phyloP scores from a whole-genome alignment of 768 basidiomycete genomes.

The Ephemerocybe angulata region DNA sequence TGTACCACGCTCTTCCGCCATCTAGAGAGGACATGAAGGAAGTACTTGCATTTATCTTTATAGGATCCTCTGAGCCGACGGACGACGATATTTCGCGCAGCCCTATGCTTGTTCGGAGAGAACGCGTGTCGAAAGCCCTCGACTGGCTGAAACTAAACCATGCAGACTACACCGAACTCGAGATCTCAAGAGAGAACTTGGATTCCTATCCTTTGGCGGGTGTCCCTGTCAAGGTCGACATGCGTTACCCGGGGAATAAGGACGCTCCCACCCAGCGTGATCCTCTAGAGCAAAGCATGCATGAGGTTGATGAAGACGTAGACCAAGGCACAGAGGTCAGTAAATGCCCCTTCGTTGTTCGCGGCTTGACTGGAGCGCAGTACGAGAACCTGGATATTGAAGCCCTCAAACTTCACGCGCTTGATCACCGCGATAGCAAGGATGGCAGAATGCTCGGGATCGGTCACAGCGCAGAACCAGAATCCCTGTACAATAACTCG shows the following conservation, averaged over 20 bases:
- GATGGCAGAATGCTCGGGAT: not conserved
- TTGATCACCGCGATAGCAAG: not conserved
- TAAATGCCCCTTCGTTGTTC: not conserved
- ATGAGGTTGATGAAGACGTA: not conserved
- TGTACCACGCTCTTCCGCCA: not conserved
- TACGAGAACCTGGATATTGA: not conserved
- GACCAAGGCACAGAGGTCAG: not conserved
- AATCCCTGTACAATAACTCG: not conserved
- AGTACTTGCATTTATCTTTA: not conserved
- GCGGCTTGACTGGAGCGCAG: not conserved
- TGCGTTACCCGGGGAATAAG: too few relatives aligned
- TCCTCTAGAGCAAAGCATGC: not conserved
- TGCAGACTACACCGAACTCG: not conserved
- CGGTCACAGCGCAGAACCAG: not conserved
- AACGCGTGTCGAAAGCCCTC: not conserved
- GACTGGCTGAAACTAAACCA: conserved; percentile 1
- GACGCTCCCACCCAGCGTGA: not conserved
- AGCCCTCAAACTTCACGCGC: not conserved
- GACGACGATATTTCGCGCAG: not conserved
- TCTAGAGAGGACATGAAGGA: not conserved
- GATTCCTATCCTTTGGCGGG: not conserved
- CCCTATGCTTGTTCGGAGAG: not conserved
- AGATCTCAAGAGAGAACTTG: not conserved
- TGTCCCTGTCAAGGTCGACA: not conserved
- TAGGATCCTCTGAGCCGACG: not conserved